Evolutionary conservation across 208 protist genomes (phyloP), one percentile per base, ranked within the genome.

Genomic region (Wallacemonas sp.): DNA sequence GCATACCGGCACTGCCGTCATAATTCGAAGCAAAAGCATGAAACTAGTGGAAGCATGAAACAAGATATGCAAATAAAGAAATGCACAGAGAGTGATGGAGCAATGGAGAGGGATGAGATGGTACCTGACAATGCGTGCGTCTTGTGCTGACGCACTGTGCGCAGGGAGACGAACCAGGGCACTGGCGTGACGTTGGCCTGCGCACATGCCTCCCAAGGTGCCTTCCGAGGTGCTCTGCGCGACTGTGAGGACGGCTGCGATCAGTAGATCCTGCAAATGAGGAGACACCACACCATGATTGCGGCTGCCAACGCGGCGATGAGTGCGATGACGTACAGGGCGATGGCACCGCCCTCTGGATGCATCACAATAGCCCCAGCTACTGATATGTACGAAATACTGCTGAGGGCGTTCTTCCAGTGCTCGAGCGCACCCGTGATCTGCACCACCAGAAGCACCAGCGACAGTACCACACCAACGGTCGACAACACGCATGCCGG

Each of bases 391-490:
- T 6, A 58, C 34, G 17, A 2, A 8, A 9, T 58, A 14, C 4
- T 3, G 8, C 4, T 5, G 17, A 0, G 5, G 6, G 0, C 30
- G 9, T 21, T n/a, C n/a, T n/a, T n/a, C n/a, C 16, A 24, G 30
- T 58, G 52, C 52, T 58, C 52, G 29, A 58, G n/a, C n/a, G 32
- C 34, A 23, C 52, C 52, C 6, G n/a, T 34, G 24, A 8, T 29
- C 17, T 58, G 26, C 3, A 24, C 52, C 6, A 41, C 1, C n/a
- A 58, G 30, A 41, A 41, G 9, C 30, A 58, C 52, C 6, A 58
- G 4, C 0, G 19, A 24, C 29, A 58, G 9, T 2, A 58, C 29
- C 12, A n/a, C n/a, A 21, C 52, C 30, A 3, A 58, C 32, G 6
- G 23, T 8, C 5, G 14, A 16, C 9, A 58, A 3, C 30, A 58